Evolutionary conservation across 164 flowering plant genomes (phyloP).

Genomic region (Magnolia officinalis): DNA sequence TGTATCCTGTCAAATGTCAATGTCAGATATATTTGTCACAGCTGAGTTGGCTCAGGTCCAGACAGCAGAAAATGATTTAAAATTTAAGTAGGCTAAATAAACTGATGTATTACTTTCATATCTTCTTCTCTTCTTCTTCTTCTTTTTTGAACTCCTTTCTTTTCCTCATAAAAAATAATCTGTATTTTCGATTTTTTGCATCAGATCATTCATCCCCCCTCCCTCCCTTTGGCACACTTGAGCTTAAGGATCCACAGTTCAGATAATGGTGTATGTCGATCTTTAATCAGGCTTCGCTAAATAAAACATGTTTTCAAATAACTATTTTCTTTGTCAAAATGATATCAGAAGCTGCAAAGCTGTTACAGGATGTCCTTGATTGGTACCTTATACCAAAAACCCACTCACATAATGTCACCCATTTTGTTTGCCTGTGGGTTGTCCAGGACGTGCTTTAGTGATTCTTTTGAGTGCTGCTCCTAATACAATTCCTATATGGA

Average conservation of each 20-base stretch:
- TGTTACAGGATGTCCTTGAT: background rate
- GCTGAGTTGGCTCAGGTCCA: background rate
- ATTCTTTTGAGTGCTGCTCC: background rate
- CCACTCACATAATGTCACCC: too few species aligned
- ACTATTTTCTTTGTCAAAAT: background rate
- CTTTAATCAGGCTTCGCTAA: background rate
- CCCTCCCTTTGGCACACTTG: background rate
- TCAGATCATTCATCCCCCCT: too few species aligned
- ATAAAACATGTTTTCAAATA: background rate
- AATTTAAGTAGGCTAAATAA: background rate
- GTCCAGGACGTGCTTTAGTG: too few species aligned
- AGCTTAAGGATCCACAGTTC: background rate
- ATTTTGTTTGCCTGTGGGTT: too few species aligned
- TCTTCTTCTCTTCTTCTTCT: too few species aligned
- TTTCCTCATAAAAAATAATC: too few species aligned
- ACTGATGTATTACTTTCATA: background rate
- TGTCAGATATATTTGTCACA: slow-evolving; percentile 1
- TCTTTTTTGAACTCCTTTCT: too few species aligned
- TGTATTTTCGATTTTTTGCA: too few species aligned
- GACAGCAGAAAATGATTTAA: background rate
- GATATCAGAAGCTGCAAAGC: background rate
- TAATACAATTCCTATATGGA: background rate
- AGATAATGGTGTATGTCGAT: background rate
- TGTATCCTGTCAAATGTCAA: background rate
- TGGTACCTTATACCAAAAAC: background rate